Evolutionary conservation across 306 rosid species (phyloP).

Genomic region (Luffa aegyptiaca): DNA sequence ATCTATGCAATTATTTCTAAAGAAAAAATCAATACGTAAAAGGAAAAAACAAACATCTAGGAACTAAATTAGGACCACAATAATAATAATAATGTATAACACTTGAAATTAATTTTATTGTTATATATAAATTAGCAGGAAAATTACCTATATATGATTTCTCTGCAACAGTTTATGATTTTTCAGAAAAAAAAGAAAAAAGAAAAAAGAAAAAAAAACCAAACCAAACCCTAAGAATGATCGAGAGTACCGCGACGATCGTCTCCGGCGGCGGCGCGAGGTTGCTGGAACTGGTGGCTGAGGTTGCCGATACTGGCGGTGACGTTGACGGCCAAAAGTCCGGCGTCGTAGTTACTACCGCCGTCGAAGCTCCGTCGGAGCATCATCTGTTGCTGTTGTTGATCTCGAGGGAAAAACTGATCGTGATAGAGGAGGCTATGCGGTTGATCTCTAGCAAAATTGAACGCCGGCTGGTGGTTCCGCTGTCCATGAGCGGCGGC

Average conservation of each 20-base stretch:
- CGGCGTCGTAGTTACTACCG: conserved; percentile 45
- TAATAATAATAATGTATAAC: not conserved
- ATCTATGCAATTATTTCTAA: too few species aligned
- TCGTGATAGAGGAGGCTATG: conserved; percentile 35
- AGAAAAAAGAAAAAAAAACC: conserved; percentile 2
- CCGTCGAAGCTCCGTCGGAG: conserved; percentile 23
- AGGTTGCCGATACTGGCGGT: conserved; percentile 69
- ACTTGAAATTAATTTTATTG: not conserved
- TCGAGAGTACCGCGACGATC: conserved; percentile 62
- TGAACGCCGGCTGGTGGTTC: conserved; percentile 19
- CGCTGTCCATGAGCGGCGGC: conserved; percentile 3
- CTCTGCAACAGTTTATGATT: not conserved
- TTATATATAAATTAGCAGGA: not conserved
- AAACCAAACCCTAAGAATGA: conserved; percentile 52
- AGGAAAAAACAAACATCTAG: not conserved
- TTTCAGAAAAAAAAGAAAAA: conserved; percentile 5
- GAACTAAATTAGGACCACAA: not conserved
- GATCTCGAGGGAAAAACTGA: conserved; percentile 59
- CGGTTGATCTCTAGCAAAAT: conserved; percentile 25
- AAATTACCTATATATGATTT: not conserved
- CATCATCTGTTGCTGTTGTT: conserved; percentile 27
- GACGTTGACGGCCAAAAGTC: conserved; percentile 67
- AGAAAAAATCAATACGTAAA: not conserved
- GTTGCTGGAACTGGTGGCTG: conserved; percentile 56
- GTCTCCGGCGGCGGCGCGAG: conserved; percentile 46